Evolutionary conservation across 345 rosid species (phyloP).

Genomic region (Citropsis articulata): DNA sequence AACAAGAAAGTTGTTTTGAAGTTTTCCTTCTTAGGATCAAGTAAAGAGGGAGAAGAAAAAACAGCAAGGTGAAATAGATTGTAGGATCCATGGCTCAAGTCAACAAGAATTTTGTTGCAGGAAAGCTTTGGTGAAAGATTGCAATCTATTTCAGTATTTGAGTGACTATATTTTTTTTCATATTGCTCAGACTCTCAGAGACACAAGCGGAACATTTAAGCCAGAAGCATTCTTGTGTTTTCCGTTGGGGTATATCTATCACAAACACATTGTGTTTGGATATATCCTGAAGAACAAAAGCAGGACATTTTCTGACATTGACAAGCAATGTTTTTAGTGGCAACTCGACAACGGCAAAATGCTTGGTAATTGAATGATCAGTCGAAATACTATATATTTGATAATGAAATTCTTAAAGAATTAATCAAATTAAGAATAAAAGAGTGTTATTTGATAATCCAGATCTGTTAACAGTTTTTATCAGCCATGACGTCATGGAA

Average conservation of each 20-base stretch:
- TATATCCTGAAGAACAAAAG: not conserved
- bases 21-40: conserved; percentile 7
- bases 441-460: not conserved
- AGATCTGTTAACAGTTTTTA: no score
- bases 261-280: not conserved
- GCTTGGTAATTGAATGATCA: not conserved
- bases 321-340: not conserved
- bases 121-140: not conserved
- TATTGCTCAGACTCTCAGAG: not conserved
- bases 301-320: not conserved
- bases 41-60: conserved; percentile 24
- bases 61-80: not conserved
- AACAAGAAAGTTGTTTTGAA: conserved; percentile 15
- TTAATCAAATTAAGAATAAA: not conserved
- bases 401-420: not conserved
- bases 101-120: not conserved
- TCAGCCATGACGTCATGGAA: not conserved
- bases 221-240: not conserved
- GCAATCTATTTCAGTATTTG: not conserved
- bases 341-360: not conserved
- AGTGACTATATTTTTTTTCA: not conserved
- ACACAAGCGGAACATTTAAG: not conserved
- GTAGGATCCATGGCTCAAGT: conserved; percentile 1
- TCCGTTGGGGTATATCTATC: no score
- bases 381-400: not conserved